These are phyloP conservation scores for Fusarium burgessii DNA, from an alignment of 2,329 filamentous ascomycete genomes.

Conservation along the genomic window DNA sequence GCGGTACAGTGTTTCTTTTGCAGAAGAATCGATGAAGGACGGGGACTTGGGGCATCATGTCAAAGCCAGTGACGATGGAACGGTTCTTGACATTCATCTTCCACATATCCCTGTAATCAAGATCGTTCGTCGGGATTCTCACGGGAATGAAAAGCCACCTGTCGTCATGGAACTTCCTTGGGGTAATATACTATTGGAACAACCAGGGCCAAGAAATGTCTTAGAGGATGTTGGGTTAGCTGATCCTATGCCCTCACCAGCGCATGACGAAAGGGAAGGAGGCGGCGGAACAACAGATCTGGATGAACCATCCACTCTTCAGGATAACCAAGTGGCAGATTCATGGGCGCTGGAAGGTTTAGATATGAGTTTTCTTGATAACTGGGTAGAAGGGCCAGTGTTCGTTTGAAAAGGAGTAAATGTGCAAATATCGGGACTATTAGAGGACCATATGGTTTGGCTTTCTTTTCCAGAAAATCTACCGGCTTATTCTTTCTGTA, in stretches of 20 bases:
- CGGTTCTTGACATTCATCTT: constrained; percentile 53
- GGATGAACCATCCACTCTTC: not conserved
- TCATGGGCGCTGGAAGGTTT: constrained; percentile 8
- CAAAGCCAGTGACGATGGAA: constrained; percentile 8
- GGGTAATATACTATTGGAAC: not conserved
- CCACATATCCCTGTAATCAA: constrained; percentile 58
- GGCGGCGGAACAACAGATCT: not conserved
- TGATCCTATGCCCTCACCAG: not conserved
- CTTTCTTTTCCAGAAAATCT: not conserved
- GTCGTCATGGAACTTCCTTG: not conserved
- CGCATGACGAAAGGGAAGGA: not conserved
- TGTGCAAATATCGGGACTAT: not conserved
- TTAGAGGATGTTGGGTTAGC: not conserved
- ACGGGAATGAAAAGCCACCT: not conserved
- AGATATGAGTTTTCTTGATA: constrained; percentile 21
- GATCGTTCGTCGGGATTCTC: constrained; percentile 40
- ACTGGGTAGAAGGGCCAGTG: constrained; percentile 1
- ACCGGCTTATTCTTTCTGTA: not conserved
- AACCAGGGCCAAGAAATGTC: not conserved
- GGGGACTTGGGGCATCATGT: constrained; percentile 40
- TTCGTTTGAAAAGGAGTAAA: not conserved
- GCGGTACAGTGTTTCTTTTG: constrained; percentile 40
- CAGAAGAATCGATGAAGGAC: constrained; percentile 23
- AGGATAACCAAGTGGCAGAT: not conserved
- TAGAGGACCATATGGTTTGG: not conserved